Conservation (phyloP, 2,329 filamentous ascomycete genomes). For the Grosmannia clavigera region DNA sequence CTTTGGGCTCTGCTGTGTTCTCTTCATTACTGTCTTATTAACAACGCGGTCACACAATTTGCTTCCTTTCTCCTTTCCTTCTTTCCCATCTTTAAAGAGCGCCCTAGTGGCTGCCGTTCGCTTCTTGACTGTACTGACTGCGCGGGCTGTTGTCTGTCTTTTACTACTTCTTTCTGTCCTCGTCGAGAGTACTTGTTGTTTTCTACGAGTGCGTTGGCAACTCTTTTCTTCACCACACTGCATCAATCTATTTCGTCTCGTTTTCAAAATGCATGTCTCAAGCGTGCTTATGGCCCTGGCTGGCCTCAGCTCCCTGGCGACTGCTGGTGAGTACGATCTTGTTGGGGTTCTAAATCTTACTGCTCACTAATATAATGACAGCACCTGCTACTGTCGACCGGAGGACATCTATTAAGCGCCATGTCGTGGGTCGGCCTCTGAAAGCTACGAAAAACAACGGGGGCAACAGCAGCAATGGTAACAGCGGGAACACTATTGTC, state of each 20-base stretch:
- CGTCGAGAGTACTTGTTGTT: background rate
- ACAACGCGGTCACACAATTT: background rate
- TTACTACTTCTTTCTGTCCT: slow-evolving; percentile 6
- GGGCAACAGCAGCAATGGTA: slow-evolving; percentile 11
- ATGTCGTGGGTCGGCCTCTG: slow-evolving; percentile 8
- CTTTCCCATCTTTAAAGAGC: slow-evolving; percentile 2
- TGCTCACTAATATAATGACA: slow-evolving; percentile 5
- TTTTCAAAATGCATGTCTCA: slow-evolving; percentile 16
- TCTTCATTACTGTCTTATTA: background rate
- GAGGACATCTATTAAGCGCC: slow-evolving; percentile 4
- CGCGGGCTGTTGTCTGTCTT: slow-evolving; percentile 4
- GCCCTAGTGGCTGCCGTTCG: slow-evolving; percentile 14
- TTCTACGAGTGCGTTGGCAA: background rate
- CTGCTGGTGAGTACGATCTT: slow-evolving; percentile 15
- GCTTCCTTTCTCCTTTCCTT: background rate
- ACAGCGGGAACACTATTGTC: slow-evolving; percentile 11
- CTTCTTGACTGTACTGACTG: background rate
- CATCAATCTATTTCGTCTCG: background rate
- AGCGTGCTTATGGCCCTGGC: slow-evolving; percentile 17
- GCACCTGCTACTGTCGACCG: slow-evolving; percentile 8
- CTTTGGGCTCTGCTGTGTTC: slow-evolving; percentile 6
- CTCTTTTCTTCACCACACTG: background rate
- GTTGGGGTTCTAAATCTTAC: background rate
- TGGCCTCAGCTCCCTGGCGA: slow-evolving; percentile 17
- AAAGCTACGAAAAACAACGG: slow-evolving; percentile 9